Percentiles rank a stretch among this genome's conserved stretches.
Evolutionary conservation across 768 basidiomycete genomes (phyloP).

Genomic region (Mycena venus): DNA sequence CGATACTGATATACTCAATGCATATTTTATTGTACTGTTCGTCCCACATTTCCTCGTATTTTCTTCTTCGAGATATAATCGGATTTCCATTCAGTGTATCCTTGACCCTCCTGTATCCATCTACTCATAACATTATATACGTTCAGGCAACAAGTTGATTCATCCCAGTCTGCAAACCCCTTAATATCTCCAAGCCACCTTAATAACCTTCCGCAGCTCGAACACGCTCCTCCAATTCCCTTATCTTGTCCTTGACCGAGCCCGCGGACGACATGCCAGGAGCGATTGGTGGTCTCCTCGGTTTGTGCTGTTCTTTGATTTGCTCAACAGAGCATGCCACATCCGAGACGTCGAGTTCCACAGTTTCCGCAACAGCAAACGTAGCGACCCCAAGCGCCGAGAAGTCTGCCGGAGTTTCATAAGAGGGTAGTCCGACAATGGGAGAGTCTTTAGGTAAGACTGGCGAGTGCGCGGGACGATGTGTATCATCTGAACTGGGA

Average conservation of each 20-base stretch:
- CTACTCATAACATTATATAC: neutral
- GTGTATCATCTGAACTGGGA: no score
- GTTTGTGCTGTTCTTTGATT: neutral
- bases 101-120: constrained; percentile 7
- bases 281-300: constrained; percentile 16
- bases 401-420: neutral
- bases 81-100: neutral
- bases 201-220: constrained; percentile 32
- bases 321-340: neutral
- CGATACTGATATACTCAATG: neutral
- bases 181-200: no score
- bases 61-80: neutral
- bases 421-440: constrained; percentile 22
- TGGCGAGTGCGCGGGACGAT: no score
- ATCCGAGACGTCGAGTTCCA: neutral
- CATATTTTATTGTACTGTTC: neutral
- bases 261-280: constrained; percentile 26
- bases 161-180: no score
- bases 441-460: constrained; percentile 35
- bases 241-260: constrained; percentile 58
- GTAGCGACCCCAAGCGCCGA: neutral
- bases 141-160: neutral
- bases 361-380: neutral
- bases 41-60: neutral
- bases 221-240: constrained; percentile 53